Evolutionary conservation across 805 yeast genomes (phyloP), one percentile per base, ranked within the genome.

Genomic region (Metschnikowia proteae): DNA sequence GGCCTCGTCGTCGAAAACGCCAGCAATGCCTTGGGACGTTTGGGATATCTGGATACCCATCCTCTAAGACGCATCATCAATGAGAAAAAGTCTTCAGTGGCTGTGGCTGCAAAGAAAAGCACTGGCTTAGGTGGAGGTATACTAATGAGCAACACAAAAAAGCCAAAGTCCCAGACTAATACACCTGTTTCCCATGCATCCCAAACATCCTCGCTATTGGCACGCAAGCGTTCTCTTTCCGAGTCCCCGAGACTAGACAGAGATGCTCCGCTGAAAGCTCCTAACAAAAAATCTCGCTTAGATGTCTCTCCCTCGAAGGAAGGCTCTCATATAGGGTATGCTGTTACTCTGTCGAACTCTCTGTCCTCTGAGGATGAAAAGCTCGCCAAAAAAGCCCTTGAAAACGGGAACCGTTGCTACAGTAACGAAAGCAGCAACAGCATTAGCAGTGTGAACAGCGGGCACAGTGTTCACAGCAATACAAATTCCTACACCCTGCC

Each of bases 41-140:
- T 71, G 37, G 78, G 76, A 23, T 73, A 60, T 49, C 69, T 67
- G 60, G 74, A 68, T 35, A 69, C 76, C 7, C 76, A 73, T 52
- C 76, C 78, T 5, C 59, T 72, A 44, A 56, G 78, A 35, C 66
- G 58, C 47, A 69, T 67, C 49, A 60, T 73, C 23, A 53, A 52
- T 10, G 59, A 55, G 11, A 45, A 45, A 22, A 33, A 29, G 8
- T 40, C 49, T 32, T 48, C 58, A 1, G 41, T 27, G 9, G 46
- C 41, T 5, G 22, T 13, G 11, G 34, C 49, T 4, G 43, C 46
- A 31, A 56, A 54, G 38, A 36, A 45, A 9, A 38, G 47, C 23
- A 47, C 47, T 61, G 70, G 52, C 56, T 71, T 47, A 30, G 69
- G 67, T 6, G 65, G 67, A 11, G 63, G 61, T 6, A 53, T 58